These are phyloP conservation scores for Russula lepida DNA, from an alignment of 768 basidiomycete genomes.

Conservation along the genomic window DNA sequence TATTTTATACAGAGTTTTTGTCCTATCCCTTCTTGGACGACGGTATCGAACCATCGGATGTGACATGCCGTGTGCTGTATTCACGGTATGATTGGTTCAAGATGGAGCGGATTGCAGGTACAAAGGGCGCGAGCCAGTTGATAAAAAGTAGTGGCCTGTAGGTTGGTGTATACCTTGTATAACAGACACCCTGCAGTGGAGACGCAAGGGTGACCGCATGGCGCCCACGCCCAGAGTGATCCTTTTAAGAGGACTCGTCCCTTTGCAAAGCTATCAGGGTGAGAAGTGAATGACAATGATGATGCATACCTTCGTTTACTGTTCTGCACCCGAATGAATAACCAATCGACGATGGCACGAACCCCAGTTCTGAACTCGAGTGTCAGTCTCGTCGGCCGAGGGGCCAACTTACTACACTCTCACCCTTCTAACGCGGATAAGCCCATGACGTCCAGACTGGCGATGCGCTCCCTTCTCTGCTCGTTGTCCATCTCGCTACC, in stretches of 20 bases:
- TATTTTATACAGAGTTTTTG: constrained; percentile 87
- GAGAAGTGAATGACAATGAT: not conserved
- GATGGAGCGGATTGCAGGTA: constrained; percentile 76
- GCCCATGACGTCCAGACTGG: constrained; percentile 65
- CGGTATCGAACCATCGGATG: constrained; percentile 77
- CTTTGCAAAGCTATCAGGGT: not conserved
- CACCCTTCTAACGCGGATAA: constrained; percentile 89
- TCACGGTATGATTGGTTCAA: constrained; percentile 85
- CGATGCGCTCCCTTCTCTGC: constrained; percentile 32
- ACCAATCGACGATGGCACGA: constrained; percentile 85
- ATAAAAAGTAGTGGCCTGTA: constrained; percentile 16
- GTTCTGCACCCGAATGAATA: constrained; percentile 90
- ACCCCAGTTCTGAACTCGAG: constrained; percentile 62
- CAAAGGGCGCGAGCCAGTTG: constrained; percentile 28
- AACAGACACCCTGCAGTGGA: not conserved
- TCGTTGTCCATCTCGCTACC: constrained; percentile 28
- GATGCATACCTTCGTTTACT: constrained; percentile 50
- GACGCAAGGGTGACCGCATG: not conserved
- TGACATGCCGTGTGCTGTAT: constrained; percentile 75
- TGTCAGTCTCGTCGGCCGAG: not conserved
- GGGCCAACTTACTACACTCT: constrained; percentile 15
- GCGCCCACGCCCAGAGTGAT: not conserved
- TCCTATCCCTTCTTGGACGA: constrained; percentile 87
- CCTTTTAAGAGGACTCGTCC: constrained; percentile 10
- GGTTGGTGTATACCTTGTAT: not conserved